Evolutionary conservation across 2,329 filamentous ascomycete genomes (phyloP), one percentile per base, ranked within the genome.

Genomic region (Ramichloridium luteum): DNA sequence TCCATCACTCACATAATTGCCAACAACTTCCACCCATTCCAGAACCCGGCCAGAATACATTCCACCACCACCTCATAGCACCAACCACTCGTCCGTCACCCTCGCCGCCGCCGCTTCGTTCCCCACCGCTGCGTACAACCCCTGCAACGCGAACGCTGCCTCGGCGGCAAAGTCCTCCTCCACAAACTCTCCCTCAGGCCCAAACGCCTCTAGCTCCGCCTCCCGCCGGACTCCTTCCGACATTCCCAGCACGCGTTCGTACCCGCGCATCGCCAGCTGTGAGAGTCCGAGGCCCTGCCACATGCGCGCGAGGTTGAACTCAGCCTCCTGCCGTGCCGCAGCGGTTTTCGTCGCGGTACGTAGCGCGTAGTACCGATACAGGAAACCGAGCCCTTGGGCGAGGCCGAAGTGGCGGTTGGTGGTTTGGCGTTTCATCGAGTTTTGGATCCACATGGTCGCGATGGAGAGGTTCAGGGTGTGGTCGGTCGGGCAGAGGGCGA

Each of bases 401-500:
- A 94, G 74, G 25, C 85, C 72, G 50, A 82, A 88, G 51, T 96
- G 88, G 2, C 90, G 68, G 52, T 96, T 96, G 28, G 88, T 83
- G 0, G 80, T 77, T 55, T 93, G 83, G 2, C 88, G 72, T 55
- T 96, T 94, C 49, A 94, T 70, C 1, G 80, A 78, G 53, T 90
- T 80, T 54, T 94, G 83, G 23, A 94, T 72, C 54, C 93, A 96
- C 16, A 78, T 77, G 9, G 90, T 69, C 0, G 78, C 85, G 14
- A 94, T 77, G 45, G 74, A 80, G 8, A 98, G 69, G 40, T 84
- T 79, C 41, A 94, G 71, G 47, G 82, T 74, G 0, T 79, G 70
- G 48, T 93, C 92, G 5, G 69, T 58, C 1, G 81, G 79, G 42
- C 85, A 77, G 2, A 94, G 59, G 1, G 81, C 72, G 34, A 59